A percentile compares a stretch with the other conserved stretches of the same genome.
phyloP scores from a whole-genome alignment of 768 basidiomycete species.

The Bullera alba region DNA sequence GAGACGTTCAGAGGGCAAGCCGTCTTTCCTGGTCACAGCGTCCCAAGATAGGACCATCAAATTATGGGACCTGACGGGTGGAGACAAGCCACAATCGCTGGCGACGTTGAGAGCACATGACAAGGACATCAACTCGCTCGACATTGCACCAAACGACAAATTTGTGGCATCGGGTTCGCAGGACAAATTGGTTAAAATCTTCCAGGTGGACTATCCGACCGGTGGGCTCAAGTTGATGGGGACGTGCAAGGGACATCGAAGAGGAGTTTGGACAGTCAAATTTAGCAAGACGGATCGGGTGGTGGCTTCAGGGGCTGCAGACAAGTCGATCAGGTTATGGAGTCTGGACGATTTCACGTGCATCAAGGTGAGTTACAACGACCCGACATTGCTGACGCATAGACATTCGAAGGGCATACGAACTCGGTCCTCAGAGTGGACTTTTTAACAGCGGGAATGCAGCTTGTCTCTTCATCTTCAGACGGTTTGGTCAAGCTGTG shows the following conservation, averaged over 20 bases:
- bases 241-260: conserved; percentile 89
- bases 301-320: conserved; percentile 88
- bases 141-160: conserved; percentile 80
- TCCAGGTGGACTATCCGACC: conserved; percentile 62
- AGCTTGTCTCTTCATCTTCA: conserved; percentile 81
- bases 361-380: conserved; percentile 51
- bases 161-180: conserved; percentile 90
- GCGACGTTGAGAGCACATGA: conserved; percentile 88
- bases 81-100: conserved; percentile 62
- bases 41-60: conserved; percentile 97
- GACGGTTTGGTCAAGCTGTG: conserved; percentile 95
- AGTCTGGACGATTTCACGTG: conserved; percentile 88
- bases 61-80: conserved; percentile 77
- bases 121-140: conserved; percentile 96
- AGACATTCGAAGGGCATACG: conserved; percentile 97
- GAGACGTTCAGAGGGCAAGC: conserved; percentile 47
- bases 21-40: conserved; percentile 80
- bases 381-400: background rate
- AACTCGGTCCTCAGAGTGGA: conserved; percentile 92
- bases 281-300: conserved; percentile 78
- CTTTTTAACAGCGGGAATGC: conserved; percentile 73
- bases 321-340: conserved; percentile 92
- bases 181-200: conserved; percentile 89
- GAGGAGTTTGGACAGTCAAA: conserved; percentile 90
- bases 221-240: conserved; percentile 73